Conservation (phyloP, 345 rosid species). For the Ricinus communis region DNA sequence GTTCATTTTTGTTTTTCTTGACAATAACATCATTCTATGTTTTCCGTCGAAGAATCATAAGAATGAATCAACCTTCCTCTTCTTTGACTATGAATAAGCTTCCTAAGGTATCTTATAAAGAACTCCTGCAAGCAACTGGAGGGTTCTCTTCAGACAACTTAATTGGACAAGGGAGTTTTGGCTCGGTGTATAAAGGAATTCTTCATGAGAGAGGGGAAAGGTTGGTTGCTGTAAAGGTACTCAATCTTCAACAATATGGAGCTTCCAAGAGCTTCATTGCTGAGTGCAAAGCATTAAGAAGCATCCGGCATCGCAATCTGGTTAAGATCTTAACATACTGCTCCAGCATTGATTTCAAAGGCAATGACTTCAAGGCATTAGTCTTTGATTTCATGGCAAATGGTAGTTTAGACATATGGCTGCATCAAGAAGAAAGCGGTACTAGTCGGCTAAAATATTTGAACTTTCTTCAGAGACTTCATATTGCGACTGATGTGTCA, state of each 20-base stretch:
- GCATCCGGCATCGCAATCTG: neutral
- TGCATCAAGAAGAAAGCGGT: neutral
- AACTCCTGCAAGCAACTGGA: no score
- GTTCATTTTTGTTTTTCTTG: no score
- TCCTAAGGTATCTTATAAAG: no score
- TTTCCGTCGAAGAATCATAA: no score
- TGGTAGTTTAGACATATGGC: neutral
- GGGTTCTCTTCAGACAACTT: neutral
- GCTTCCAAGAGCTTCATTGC: constrained; percentile 11
- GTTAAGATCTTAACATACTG: neutral
- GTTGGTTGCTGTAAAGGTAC: constrained; percentile 9
- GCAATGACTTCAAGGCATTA: neutral
- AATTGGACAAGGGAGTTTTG: neutral
- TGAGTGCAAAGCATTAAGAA: neutral
- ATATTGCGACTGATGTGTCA: neutral
- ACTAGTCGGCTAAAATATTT: neutral
- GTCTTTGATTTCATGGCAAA: neutral
- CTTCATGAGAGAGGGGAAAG: neutral
- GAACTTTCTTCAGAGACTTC: neutral
- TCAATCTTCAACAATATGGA: constrained; percentile 10
- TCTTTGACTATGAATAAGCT: neutral
- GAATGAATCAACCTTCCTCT: neutral
- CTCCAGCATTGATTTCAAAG: neutral
- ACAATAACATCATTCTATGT: no score
- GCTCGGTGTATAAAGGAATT: neutral